A percentile compares a stretch with the other conserved stretches of the same genome.
Conservation (phyloP, 495 filamentous ascomycete genomes). For the Neurospora sp. region DNA sequence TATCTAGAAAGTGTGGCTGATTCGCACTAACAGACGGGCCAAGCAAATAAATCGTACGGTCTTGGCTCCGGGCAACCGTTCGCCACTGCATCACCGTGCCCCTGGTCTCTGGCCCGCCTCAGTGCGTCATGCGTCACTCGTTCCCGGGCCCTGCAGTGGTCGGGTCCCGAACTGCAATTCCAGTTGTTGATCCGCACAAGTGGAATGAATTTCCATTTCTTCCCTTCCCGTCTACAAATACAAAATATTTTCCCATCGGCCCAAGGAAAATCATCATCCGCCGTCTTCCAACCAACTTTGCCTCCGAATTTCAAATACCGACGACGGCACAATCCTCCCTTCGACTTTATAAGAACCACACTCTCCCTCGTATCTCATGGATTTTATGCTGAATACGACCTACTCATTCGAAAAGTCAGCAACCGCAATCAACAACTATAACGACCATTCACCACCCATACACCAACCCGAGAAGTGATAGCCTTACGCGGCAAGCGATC, state of each 20-base stretch:
- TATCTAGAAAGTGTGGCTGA: not conserved
- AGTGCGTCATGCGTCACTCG: not conserved
- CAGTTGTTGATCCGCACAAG: not conserved
- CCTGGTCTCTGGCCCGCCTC: not conserved
- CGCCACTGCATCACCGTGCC: not conserved
- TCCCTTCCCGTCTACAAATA: not conserved
- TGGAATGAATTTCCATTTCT: not conserved
- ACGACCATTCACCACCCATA: slow-evolving; percentile 12
- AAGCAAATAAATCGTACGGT: not conserved
- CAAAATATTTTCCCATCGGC: not conserved
- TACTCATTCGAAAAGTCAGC: not conserved
- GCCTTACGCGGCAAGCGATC: not conserved
- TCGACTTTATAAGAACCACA: not conserved
- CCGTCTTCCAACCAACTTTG: not conserved
- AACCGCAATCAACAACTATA: not conserved
- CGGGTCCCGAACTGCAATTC: not conserved
- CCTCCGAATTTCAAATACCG: not conserved
- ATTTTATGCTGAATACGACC: slow-evolving; percentile 6
- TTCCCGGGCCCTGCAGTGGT: not conserved
- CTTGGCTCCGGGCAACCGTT: not conserved
- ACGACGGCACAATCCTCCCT: not conserved
- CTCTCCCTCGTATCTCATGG: slow-evolving; percentile 9
- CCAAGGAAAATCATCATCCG: not conserved
- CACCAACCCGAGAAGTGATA: slow-evolving; percentile 3
- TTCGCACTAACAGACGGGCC: not conserved